Evolutionary conservation across 441 rosid genomes (phyloP).

Genomic region (Viola pubescens): DNA sequence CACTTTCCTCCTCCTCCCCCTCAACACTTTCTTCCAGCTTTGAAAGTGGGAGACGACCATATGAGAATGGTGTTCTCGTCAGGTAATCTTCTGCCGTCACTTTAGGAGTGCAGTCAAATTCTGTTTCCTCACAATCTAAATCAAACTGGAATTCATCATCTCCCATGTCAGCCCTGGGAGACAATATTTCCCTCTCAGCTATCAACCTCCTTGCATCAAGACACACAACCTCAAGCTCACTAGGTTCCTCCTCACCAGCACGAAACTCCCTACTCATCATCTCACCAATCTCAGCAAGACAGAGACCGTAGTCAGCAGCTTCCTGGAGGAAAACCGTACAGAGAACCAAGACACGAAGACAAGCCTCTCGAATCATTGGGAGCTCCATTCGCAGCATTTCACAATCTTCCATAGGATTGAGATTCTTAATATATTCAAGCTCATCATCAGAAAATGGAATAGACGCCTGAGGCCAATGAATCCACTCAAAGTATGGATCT

Average conservation of each 20-base stretch:
- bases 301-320: conserved; percentile 37
- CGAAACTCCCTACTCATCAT: conserved; percentile 52
- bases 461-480: conserved; percentile 55
- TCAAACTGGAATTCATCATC: conserved; percentile 30
- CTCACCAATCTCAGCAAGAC: conserved; percentile 50
- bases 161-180: conserved; percentile 26
- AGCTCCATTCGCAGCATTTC: conserved; percentile 38
- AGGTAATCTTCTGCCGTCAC: conserved; percentile 40
- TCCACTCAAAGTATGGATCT: conserved; percentile 55
- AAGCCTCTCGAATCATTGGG: conserved; percentile 45
- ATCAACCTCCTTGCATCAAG: conserved; percentile 38
- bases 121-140: conserved; percentile 47
- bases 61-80: conserved; percentile 30
- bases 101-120: conserved; percentile 31
- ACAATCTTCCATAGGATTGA: conserved; percentile 33
- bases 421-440: conserved; percentile 32
- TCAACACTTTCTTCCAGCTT: conserved; percentile 71
- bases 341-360: conserved; percentile 34
- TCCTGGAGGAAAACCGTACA: conserved; percentile 46
- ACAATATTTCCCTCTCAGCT: conserved; percentile 25
- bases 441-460: conserved; percentile 48
- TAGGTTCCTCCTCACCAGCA: conserved; percentile 43
- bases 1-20: conserved; percentile 48
- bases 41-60: conserved; percentile 47
- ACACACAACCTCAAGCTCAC: conserved; percentile 43